A percentile compares a stretch with the other conserved stretches of the same genome.
phyloP scores from a whole-genome alignment of 257 asterid species.

The Lycium ferocissimum region DNA sequence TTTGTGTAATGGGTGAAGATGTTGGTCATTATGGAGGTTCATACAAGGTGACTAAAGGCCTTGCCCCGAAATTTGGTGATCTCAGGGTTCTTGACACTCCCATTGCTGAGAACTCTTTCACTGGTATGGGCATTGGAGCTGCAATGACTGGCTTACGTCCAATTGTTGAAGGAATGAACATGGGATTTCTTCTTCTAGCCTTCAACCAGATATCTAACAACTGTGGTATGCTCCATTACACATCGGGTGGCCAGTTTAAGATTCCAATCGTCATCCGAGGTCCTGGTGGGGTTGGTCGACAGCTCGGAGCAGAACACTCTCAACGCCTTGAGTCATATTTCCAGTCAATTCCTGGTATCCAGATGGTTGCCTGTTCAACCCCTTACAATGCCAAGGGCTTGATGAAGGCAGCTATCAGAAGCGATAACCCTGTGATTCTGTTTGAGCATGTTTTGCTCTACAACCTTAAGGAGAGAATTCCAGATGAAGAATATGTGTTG shows the following conservation, averaged over 20 bases:
- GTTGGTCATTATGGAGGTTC: conserved; percentile 94
- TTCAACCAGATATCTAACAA: conserved; percentile 87
- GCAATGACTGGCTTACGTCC: conserved; percentile 91
- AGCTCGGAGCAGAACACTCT: conserved; percentile 93
- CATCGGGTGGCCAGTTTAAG: conserved; percentile 87
- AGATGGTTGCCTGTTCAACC: conserved; percentile 88
- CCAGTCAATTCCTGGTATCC: conserved; percentile 86
- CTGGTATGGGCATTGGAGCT: conserved; percentile 89
- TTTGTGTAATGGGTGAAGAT: conserved; percentile 83
- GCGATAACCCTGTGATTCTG: conserved; percentile 80
- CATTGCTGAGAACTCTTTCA: conserved; percentile 86
- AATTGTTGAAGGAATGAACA: conserved; percentile 88
- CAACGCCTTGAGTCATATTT: conserved; percentile 85
- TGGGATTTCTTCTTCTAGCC: conserved; percentile 90
- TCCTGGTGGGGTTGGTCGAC: conserved; percentile 94
- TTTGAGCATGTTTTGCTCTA: conserved; percentile 85
- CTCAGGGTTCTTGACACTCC: conserved; percentile 92
- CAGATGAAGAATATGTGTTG: conserved; percentile 74
- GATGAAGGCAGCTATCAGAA: conserved; percentile 85
- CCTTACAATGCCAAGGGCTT: conserved; percentile 86
- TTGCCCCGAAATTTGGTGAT: conserved; percentile 78
- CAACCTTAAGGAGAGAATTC: conserved; percentile 83
- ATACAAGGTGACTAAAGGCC: conserved; percentile 79
- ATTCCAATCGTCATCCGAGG: conserved; percentile 88
- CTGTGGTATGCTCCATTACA: conserved; percentile 93